These are phyloP conservation scores for Kalmanozyma brasiliensis DNA, from an alignment of 1,284 basidiomycete genomes.

Conservation along the genomic window DNA sequence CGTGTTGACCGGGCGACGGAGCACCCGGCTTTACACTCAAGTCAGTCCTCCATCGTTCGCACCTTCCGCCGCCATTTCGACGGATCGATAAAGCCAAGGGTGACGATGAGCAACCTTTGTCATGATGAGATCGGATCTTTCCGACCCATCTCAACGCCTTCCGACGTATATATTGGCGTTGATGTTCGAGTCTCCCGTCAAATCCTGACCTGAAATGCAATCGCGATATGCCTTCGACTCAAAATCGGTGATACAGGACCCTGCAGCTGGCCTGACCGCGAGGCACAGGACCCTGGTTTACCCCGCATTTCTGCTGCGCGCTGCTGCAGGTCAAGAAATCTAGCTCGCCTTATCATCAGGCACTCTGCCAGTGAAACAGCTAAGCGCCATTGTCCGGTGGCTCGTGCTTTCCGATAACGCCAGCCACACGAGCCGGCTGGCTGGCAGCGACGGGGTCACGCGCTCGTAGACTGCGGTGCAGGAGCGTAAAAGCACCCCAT, in stretches of 20 bases:
- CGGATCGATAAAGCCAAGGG: neutral
- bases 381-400: slow-evolving; percentile 11
- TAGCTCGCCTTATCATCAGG: slow-evolving; percentile 1
- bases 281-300: slow-evolving; percentile 9
- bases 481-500: too few species aligned
- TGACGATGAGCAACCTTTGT: neutral
- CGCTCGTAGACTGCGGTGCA: too few species aligned
- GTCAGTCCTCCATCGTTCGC: too few species aligned
- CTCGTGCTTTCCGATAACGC: slow-evolving; percentile 16
- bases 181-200: too few species aligned
- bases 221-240: neutral
- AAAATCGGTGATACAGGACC: slow-evolving; percentile 3
- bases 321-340: slow-evolving; percentile 13
- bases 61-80: too few species aligned
- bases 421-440: too few species aligned
- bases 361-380: neutral
- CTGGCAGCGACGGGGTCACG: too few species aligned
- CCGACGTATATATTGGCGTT: too few species aligned
- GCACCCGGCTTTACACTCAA: too few species aligned
- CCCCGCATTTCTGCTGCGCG: slow-evolving; percentile 36
- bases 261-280: slow-evolving; percentile 2
- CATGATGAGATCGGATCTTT: neutral
- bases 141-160: too few species aligned
- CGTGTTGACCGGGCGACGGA: too few species aligned
- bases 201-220: neutral